Evolutionary conservation across 2,329 filamentous ascomycete genomes (phyloP).

Genomic region (Arthrobotrys pseudoclavata): DNA sequence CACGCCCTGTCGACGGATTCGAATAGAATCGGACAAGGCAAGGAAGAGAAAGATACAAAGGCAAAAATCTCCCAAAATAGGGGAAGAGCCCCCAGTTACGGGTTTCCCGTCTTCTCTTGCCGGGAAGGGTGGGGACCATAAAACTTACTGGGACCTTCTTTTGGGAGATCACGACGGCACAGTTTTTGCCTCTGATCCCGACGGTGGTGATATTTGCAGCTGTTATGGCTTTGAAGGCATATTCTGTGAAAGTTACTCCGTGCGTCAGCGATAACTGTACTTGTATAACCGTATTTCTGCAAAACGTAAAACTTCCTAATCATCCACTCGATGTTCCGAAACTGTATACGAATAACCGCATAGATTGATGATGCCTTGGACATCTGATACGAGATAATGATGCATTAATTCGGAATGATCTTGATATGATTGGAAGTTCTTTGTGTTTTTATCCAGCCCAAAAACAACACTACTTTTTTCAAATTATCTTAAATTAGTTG

Average conservation of each 20-base stretch:
- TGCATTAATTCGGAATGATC: slow-evolving; percentile 31
- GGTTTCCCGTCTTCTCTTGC: slow-evolving; percentile 59
- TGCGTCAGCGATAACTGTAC: slow-evolving; percentile 48
- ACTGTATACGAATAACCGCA: slow-evolving; percentile 35
- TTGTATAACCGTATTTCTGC: slow-evolving; percentile 26
- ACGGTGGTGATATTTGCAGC: slow-evolving; percentile 97
- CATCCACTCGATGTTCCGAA: slow-evolving; percentile 16
- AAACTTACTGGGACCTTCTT: slow-evolving; percentile 96
- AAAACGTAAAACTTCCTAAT: slow-evolving; percentile 6
- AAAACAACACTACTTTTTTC: too few relatives aligned
- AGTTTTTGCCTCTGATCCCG: slow-evolving; percentile 95
- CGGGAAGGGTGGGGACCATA: slow-evolving; percentile 3
- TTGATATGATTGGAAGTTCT: slow-evolving; percentile 22
- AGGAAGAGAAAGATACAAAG: background rate
- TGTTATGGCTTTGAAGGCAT: slow-evolving; percentile 99
- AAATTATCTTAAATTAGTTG: too few relatives aligned
- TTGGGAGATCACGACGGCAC: slow-evolving; percentile 95
- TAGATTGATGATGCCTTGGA: slow-evolving; percentile 10
- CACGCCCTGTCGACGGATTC: slow-evolving; percentile 49
- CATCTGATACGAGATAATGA: slow-evolving; percentile 45
- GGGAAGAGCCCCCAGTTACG: slow-evolving; percentile 15
- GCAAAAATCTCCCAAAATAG: slow-evolving; percentile 61
- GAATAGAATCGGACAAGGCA: slow-evolving; percentile 29
- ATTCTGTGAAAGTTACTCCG: slow-evolving; percentile 75
- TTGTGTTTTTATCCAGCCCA: slow-evolving; percentile 8